Percentiles rank a stretch among this genome's conserved stretches.
Evolutionary conservation across 495 filamentous ascomycete genomes (phyloP).

Genomic region (Letharia columbiana): DNA sequence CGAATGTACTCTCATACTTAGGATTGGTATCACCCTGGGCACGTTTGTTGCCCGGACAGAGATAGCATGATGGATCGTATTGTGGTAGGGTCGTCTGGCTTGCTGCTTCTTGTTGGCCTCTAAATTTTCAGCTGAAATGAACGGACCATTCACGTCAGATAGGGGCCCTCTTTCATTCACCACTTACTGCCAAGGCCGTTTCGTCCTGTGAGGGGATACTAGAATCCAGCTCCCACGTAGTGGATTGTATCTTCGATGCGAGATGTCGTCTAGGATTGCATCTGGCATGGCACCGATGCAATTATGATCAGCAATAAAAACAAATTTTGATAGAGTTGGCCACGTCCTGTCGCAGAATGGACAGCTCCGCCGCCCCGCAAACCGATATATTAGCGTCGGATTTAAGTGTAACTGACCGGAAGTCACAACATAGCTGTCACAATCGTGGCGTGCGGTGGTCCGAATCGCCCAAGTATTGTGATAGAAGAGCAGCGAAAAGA

Average conservation of each 20-base stretch:
- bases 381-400: constrained; percentile 2
- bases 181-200: constrained; percentile 96
- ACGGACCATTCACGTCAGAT: constrained; percentile 13
- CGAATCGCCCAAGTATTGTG: neutral
- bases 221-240: constrained; percentile 82
- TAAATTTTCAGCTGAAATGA: constrained; percentile 29
- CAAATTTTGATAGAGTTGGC: neutral
- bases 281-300: constrained; percentile 42
- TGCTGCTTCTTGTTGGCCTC: constrained; percentile 82
- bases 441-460: neutral
- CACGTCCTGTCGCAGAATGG: neutral
- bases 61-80: constrained; percentile 84
- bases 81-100: constrained; percentile 66
- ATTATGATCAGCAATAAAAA: neutral
- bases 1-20: constrained; percentile 75
- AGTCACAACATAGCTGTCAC: too few relatives aligned
- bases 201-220: constrained; percentile 91
- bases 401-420: neutral
- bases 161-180: neutral
- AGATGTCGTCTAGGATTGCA: constrained; percentile 88
- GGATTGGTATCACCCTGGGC: constrained; percentile 86
- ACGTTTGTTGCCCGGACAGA: constrained; percentile 93
- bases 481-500: too few relatives aligned
- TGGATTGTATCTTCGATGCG: constrained; percentile 89
- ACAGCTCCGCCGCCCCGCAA: neutral